phyloP scores from a whole-genome alignment of 2,329 filamentous ascomycete species.

The Fusarium stilboides region DNA sequence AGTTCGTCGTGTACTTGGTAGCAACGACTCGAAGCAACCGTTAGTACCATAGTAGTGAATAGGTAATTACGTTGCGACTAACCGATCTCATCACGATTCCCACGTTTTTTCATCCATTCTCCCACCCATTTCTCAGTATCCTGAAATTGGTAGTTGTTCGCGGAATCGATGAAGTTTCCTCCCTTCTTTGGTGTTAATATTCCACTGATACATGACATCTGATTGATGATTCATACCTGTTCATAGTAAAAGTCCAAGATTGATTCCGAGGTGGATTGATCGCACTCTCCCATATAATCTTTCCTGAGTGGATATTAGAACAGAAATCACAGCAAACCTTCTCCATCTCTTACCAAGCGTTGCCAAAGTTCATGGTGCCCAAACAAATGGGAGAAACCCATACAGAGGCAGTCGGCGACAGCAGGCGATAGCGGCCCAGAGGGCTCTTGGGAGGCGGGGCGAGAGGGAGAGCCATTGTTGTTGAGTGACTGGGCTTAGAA shows the following conservation, averaged over 20 bases:
- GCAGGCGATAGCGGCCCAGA: slow-evolving; percentile 75
- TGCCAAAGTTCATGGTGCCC: slow-evolving; percentile 76
- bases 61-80: slow-evolving; percentile 36
- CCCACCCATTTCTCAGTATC: slow-evolving; percentile 78
- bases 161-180: slow-evolving; percentile 82
- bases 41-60: slow-evolving; percentile 1
- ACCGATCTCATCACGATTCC: slow-evolving; percentile 77
- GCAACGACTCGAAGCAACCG: slow-evolving; percentile 68
- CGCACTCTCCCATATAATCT: slow-evolving; percentile 74
- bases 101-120: slow-evolving; percentile 77
- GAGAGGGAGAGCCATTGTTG: slow-evolving; percentile 50
- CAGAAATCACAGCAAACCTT: rapidly evolving
- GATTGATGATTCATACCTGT: slow-evolving; percentile 57
- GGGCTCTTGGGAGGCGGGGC: slow-evolving; percentile 70
- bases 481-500: background rate
- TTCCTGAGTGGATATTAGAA: slow-evolving; percentile 56
- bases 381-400: slow-evolving; percentile 78
- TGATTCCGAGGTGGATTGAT: slow-evolving; percentile 72
- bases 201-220: background rate
- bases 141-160: slow-evolving; percentile 76
- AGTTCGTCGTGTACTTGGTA: slow-evolving; percentile 78
- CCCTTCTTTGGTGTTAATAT: slow-evolving; percentile 46
- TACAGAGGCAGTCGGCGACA: slow-evolving; percentile 76
- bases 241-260: slow-evolving; percentile 78
- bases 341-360: slow-evolving; percentile 60